Evolutionary conservation across 1,284 basidiomycete species (phyloP), one percentile per base, ranked within the genome.

Genomic region (Trametes sp.): DNA sequence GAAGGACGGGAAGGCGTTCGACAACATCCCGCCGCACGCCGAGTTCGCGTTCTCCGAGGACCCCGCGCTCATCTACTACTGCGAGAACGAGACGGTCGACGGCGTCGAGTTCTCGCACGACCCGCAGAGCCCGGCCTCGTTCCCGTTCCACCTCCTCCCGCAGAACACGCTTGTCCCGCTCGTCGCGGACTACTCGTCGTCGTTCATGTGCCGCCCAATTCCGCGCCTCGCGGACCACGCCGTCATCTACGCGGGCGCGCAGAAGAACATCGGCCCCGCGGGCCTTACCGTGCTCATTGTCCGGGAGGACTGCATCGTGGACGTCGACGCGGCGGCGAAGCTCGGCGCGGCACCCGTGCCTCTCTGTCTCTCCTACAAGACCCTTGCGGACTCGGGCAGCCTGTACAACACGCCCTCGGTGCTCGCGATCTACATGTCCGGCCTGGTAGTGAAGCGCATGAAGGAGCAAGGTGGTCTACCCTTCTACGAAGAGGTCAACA

Each of bases 41-140:
- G 81, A 85, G 51, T 98, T 92, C 86, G 77, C 80, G n/a, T 93
- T 98, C 79, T 93, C 93, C 14, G 69, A 74, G 42, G 83, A 88
- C 73, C 91, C 97, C 1, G 96, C 94, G 10, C 87, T 96, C 73
- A 90, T 98, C 59, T 98, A 98, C 81, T 99, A 98, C 81, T 99
- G 98, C 84, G 97, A 98, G 76, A 99, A 99, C 81, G 98, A 99
- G 82, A 99, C 98, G 3, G 94, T 99, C 62, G 92, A 98, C 72
- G 98, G 98, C 35, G 91, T 97, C 59, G 93, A 99, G 80, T 98
- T 95, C 80, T 82, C 92, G 4, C 75, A 82, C 46, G 83, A 87
- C 62, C 75, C 80, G 9, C 71, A 74, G 24, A 81, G 80, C 35
- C 77, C 85, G 24, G 76, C 86, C 5, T 84, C 90, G n/a, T 98